Conservation (phyloP, 1,139 yeast genomes). For the Hemisphaericaspora lyxosophila region DNA sequence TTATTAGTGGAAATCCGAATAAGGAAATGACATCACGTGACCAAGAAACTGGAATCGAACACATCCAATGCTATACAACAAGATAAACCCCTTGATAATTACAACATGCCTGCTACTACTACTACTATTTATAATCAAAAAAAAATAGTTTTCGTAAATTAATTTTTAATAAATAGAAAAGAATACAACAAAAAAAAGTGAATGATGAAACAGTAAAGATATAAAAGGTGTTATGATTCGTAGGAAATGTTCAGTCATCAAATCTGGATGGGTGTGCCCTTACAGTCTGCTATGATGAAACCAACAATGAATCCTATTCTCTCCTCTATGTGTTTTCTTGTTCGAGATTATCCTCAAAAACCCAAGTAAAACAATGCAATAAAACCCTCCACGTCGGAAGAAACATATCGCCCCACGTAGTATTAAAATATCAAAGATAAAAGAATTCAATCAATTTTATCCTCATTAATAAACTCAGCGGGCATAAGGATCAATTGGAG, state of each 20-base stretch:
- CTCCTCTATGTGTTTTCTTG: not conserved
- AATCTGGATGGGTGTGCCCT: too few relatives aligned
- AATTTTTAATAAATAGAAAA: conserved; percentile 7
- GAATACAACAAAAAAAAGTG: conserved; percentile 6
- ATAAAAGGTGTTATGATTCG: not conserved
- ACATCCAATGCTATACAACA: too few relatives aligned
- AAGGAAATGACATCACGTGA: conserved; percentile 1
- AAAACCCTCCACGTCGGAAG: too few relatives aligned
- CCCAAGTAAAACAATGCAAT: not conserved
- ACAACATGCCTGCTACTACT: too few relatives aligned
- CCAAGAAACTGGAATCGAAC: not conserved
- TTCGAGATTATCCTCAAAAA: not conserved
- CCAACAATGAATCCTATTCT: not conserved
- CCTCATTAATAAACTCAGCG: too few relatives aligned
- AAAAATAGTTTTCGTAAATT: conserved; percentile 4
- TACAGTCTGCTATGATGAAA: too few relatives aligned
- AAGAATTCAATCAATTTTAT: too few relatives aligned
- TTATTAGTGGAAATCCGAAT: conserved; percentile 1
- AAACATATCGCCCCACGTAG: too few relatives aligned
- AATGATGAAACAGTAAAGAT: conserved; percentile 2
- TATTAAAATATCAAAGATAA: too few relatives aligned
- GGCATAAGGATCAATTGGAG: conserved; percentile 24
- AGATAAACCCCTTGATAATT: too few relatives aligned
- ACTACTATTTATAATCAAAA: not conserved
- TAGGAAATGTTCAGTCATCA: too few relatives aligned